phyloP scores from a whole-genome alignment of 345 rosid species.

The Draba incana region DNA sequence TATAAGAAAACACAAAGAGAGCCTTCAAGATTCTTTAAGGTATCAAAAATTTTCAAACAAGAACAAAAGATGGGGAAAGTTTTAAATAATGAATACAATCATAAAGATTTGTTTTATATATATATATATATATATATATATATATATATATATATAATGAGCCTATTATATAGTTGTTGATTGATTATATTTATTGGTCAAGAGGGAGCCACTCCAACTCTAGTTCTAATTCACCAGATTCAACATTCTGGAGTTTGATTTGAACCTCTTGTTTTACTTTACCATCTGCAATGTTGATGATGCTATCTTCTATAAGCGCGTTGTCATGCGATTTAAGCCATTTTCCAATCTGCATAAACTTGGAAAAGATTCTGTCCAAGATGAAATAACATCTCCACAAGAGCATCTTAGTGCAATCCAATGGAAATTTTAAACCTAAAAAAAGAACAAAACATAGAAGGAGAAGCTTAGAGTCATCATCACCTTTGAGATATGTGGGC shows the following conservation, averaged over 20 bases:
- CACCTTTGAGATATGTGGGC: slow-evolving; percentile 96
- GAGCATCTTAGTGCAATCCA: slow-evolving; percentile 6
- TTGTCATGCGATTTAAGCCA: slow-evolving; percentile 89
- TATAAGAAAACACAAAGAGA: slow-evolving; percentile 13
- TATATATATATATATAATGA: too few species aligned
- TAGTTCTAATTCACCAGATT: slow-evolving; percentile 78
- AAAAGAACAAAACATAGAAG: neutral
- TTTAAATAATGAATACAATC: slow-evolving; percentile 25
- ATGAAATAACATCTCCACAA: neutral
- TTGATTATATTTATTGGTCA: slow-evolving; percentile 52
- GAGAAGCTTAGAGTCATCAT: slow-evolving; percentile 40
- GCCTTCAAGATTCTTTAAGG: slow-evolving; percentile 23
- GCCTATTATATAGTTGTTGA: slow-evolving; percentile 17
- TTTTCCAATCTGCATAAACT: slow-evolving; percentile 87
- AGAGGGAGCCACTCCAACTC: slow-evolving; percentile 84
- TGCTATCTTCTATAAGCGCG: slow-evolving; percentile 86
- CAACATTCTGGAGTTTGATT: slow-evolving; percentile 93
- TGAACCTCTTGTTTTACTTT: slow-evolving; percentile 79
- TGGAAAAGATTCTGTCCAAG: slow-evolving; percentile 5
- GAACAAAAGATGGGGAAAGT: neutral
- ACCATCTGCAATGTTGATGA: slow-evolving; percentile 82
- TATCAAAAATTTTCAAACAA: slow-evolving; percentile 29
- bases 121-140: too few species aligned
- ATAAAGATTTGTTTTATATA: slow-evolving; percentile 7
- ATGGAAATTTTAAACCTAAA: neutral